These are phyloP conservation scores for Tricholoma bakamatsutake DNA, from an alignment of 768 basidiomycete species.

Conservation along the genomic window DNA sequence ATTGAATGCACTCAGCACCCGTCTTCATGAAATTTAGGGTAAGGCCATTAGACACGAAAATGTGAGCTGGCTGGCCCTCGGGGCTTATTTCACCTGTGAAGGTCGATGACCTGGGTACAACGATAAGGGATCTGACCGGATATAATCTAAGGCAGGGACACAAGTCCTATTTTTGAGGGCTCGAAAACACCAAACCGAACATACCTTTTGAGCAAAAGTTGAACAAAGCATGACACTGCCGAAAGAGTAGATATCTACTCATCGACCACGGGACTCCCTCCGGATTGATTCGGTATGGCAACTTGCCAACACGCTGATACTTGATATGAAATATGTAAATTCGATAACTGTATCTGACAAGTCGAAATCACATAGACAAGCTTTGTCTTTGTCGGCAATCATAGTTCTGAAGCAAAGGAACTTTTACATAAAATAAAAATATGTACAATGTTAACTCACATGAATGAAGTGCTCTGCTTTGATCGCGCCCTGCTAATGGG, in stretches of 20 bases:
- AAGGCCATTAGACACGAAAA: no score
- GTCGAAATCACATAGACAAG: constrained; percentile 41
- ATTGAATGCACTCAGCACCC: no score
- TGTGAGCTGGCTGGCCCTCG: no score
- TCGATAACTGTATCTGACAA: constrained; percentile 34
- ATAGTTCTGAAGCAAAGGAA: constrained; percentile 25
- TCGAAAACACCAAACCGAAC: not conserved
- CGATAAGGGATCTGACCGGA: constrained; percentile 33
- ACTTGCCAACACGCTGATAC: constrained; percentile 37
- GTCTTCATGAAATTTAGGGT: no score
- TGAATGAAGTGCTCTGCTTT: constrained; percentile 40
- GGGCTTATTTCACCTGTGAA: no score
- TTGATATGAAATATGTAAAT: constrained; percentile 26
- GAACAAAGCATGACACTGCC: constrained; percentile 34
- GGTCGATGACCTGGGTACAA: constrained; percentile 32
- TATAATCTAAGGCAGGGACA: constrained; percentile 21
- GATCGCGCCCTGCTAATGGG: no score
- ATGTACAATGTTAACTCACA: constrained; percentile 18
- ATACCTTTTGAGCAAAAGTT: constrained; percentile 25
- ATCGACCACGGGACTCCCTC: constrained; percentile 22
- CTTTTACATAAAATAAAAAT: not conserved
- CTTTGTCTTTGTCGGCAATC: constrained; percentile 28
- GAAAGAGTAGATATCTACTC: constrained; percentile 39
- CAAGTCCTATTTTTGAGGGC: not conserved
- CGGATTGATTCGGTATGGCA: constrained; percentile 28